Evolutionary conservation across 176 grass and related monocot species (phyloP).

Genomic region (Eleusine coracana): DNA sequence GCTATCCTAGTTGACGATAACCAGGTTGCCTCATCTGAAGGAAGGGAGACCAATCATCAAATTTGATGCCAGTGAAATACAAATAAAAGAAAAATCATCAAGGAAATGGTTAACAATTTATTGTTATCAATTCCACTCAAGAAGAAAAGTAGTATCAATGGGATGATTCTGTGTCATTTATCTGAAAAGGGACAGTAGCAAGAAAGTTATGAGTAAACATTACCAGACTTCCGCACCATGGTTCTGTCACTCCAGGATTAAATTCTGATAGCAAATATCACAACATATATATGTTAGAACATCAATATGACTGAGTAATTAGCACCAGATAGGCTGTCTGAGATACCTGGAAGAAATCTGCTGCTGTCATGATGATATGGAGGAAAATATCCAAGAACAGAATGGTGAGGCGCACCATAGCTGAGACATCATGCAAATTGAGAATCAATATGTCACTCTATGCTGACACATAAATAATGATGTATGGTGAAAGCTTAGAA

Average conservation of each 20-base stretch:
- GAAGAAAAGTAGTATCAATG: too few species aligned
- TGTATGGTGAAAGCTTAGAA: not conserved
- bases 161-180: too few species aligned
- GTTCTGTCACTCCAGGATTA: conserved; percentile 24
- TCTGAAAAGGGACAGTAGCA: not conserved
- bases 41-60: not conserved
- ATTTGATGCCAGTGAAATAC: not conserved
- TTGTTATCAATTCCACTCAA: too few species aligned
- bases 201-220: not conserved
- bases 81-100: not conserved
- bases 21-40: conserved; percentile 47
- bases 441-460: not conserved
- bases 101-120: not conserved
- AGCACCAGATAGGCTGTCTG: conserved; percentile 1
- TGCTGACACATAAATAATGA: not conserved
- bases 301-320: not conserved
- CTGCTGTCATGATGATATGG: conserved; percentile 30
- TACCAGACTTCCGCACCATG: conserved; percentile 27
- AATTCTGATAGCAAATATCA: conserved; percentile 23
- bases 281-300: conserved; percentile 1
- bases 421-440: conserved; percentile 8
- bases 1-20: not conserved
- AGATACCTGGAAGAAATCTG: conserved; percentile 28
- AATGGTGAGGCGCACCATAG: not conserved
- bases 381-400: conserved; percentile 13